phyloP scores from a whole-genome alignment of 1,139 yeast genomes.

The Scheffersomyces insectosa region DNA sequence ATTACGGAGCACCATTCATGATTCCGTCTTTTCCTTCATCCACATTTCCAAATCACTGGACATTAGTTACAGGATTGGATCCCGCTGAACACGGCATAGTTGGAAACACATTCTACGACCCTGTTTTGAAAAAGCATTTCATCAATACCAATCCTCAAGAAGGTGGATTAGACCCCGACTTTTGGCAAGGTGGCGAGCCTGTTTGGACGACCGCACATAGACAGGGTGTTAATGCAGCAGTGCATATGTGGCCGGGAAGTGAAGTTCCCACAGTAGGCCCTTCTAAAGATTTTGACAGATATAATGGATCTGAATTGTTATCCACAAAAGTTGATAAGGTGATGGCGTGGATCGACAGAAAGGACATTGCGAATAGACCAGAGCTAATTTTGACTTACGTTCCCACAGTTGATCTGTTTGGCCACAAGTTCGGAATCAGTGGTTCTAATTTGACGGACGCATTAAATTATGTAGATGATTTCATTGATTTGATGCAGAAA shows the following conservation, averaged over 20 bases:
- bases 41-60: slow-evolving; percentile 92
- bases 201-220: slow-evolving; percentile 75
- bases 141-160: slow-evolving; percentile 58
- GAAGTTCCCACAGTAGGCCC: slow-evolving; percentile 60
- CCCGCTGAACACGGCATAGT: slow-evolving; percentile 88
- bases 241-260: slow-evolving; percentile 98
- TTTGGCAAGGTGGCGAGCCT: slow-evolving; percentile 89
- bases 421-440: slow-evolving; percentile 69
- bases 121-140: slow-evolving; percentile 55
- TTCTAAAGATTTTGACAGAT: slow-evolving; percentile 56
- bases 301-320: slow-evolving; percentile 63
- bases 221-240: slow-evolving; percentile 69
- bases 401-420: slow-evolving; percentile 75
- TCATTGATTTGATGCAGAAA: slow-evolving; percentile 49
- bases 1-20: slow-evolving; percentile 80
- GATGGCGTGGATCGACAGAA: slow-evolving; percentile 63
- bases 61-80: slow-evolving; percentile 79
- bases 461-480: slow-evolving; percentile 62
- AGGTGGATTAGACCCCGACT: slow-evolving; percentile 59
- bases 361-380: slow-evolving; percentile 56
- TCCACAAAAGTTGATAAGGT: slow-evolving; percentile 58
- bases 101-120: slow-evolving; percentile 79
- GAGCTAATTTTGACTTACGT: slow-evolving; percentile 79
- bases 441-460: slow-evolving; percentile 60
- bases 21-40: slow-evolving; percentile 85